Evolutionary conservation across 1,139 yeast genomes (phyloP), one percentile per base, ranked within the genome.

Genomic region (Sugiyamaella pinicola): DNA sequence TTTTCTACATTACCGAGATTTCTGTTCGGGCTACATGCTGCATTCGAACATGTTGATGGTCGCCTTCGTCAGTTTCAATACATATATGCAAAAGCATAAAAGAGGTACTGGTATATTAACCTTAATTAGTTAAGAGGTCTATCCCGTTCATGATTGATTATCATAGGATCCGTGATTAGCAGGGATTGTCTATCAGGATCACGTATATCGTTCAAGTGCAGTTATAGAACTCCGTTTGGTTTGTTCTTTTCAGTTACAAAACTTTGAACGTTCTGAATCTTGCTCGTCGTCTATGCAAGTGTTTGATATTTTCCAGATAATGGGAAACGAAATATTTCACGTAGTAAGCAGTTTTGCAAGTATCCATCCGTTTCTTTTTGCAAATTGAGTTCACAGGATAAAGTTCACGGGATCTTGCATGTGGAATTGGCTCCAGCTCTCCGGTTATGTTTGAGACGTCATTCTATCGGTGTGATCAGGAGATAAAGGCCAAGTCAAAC

Each of bases 1-100:
- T 43, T 33, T 31, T 43, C 47, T 28, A 43, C 47, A 43, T 43
- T 43, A 43, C 47, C 47, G 47, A 43, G 47, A 43, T 31, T 43
- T 26, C 28, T 42, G 38, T 35, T 17, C 47, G 39, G 19, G 47
- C 18, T 43, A 33, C 47, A 43, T 43, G 19, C 37, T 43, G 47
- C 47, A 43, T 43, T 21, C 17, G 26, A 41, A 41, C 45, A 41
- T 41, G 35, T 41, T 41, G 13, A 41, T 41, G 35, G 35, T 17
- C 43, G 43, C 43, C 35, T 28, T 41, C 45, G 31, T 28, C 35
- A 29, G 35, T 41, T 41, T 29, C 24, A 17, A 10, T 17, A 29
- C 45, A 26, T 28, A 41, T 31, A 41, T 28, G 29, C 29, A 26
- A 28, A 41, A 29, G 45, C 45, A 41, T 13, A 29, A 18, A 13